Base-by-base conservation (phyloP, 1,284 basidiomycete species). In the Malassezia dermatis region DNA sequence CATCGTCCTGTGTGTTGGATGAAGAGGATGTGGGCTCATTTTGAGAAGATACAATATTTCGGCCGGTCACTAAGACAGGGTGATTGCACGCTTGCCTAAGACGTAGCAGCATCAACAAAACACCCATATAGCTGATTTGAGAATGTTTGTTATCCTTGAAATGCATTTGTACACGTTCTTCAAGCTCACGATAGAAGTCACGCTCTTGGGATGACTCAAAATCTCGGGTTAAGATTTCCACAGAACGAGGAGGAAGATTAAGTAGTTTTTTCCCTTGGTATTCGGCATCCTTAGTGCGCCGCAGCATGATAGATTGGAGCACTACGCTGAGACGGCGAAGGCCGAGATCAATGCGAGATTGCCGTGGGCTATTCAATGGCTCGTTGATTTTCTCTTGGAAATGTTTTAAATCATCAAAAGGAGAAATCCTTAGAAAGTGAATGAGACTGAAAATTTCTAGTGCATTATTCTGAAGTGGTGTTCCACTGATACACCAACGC, bases 401-500 rank as follows among this genome's bases (percentile, higher is more conserved):
- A 2, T 79, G 81, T 8, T 81, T 75, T 82, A 84, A 88, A 34
- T 88, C 81, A 63, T 86, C 84, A 23, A 94, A 80, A 0, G 91
- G 93, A 56, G 82, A 83, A 46, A 91, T 81, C 4, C 85, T 83
- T 15, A 96, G 77, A 77, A 96, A 98, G 59, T 87, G 85, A 67
- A 96, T 81, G 24, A 96, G 79, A 4, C 89, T 86, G 73, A 82
- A 95, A 3, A 98, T 78, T 68, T 98, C 93, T 49, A 86, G 84
- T 7, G 94, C 85, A 42, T 81, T 86, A 77, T 96, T 96, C 79
- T 90, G 83, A 75, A 74, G 60, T 23, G 76, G 76, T 24, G 76
- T 77, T 15, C 76, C 76, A 1, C 75, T 75, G 41, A 77, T 62
- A 51, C 70, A 74, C 75, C 75, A 77, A 2, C 62, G 60, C 12